phyloP scores from a whole-genome alignment of 2,329 filamentous ascomycete species.

The Monilinia fructicola region DNA sequence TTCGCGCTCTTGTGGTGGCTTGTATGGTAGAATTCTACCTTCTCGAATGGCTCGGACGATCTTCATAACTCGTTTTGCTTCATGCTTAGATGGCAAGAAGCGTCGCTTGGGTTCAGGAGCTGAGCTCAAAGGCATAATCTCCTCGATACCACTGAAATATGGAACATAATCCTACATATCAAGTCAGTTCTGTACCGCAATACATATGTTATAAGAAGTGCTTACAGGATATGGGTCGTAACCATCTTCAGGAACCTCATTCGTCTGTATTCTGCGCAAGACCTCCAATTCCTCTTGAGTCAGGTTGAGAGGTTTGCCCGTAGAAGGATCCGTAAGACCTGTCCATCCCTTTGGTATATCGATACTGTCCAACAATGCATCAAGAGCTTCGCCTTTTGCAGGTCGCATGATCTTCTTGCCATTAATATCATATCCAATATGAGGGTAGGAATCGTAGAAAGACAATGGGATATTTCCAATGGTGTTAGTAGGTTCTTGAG shows the following conservation, averaged over 20 bases:
- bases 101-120: conserved; percentile 94
- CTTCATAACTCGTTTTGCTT: conserved; percentile 95
- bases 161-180: conserved; percentile 72
- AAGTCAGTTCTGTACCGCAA: conserved; percentile 30
- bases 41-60: conserved; percentile 94
- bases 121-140: conserved; percentile 91
- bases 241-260: conserved; percentile 81
- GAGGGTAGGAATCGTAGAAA: conserved; percentile 96
- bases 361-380: conserved; percentile 92
- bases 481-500: conserved; percentile 76
- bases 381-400: conserved; percentile 87
- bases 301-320: conserved; percentile 87
- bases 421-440: conserved; percentile 98
- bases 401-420: conserved; percentile 97
- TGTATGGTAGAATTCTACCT: conserved; percentile 89
- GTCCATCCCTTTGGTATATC: conserved; percentile 98
- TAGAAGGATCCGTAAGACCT: conserved; percentile 87
- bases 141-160: conserved; percentile 87
- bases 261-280: conserved; percentile 82
- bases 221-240: conserved; percentile 87
- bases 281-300: conserved; percentile 87
- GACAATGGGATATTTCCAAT: conserved; percentile 92
- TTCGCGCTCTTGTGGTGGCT: conserved; percentile 67
- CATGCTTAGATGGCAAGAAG: conserved; percentile 95
- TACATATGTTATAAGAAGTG: conserved; percentile 23